A percentile compares a stretch with the other conserved stretches of the same genome.
These are phyloP conservation scores for Patellifolia procumbens DNA, from an alignment of 179 eudicot genomes.

Conservation along the genomic window DNA sequence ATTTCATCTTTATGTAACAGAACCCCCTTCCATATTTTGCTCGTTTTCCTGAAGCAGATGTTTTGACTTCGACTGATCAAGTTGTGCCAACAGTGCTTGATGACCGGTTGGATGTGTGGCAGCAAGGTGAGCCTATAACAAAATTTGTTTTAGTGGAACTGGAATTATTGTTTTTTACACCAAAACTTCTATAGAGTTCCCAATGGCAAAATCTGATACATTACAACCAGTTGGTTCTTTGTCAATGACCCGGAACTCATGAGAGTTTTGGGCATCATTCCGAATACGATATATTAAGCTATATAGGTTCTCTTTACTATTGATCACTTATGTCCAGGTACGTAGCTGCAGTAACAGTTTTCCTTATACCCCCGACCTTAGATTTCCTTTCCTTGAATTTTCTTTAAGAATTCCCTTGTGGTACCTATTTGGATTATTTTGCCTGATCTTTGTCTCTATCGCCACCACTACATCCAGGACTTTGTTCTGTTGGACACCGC, in stretches of 20 bases:
- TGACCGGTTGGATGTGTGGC: conserved; percentile 92
- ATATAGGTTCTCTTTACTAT: neutral
- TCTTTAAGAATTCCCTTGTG: neutral
- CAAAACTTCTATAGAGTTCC: neutral
- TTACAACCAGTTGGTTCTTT: too few species aligned
- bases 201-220: neutral
- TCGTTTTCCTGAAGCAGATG: conserved; percentile 96
- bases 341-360: neutral
- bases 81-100: conserved; percentile 83
- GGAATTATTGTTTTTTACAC: neutral
- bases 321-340: neutral
- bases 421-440: too few species aligned
- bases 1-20: conserved; percentile 51
- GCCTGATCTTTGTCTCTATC: too few species aligned
- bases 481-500: too few species aligned
- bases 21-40: conserved; percentile 95
- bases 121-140: conserved; percentile 53
- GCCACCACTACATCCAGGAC: too few species aligned
- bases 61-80: conserved; percentile 92
- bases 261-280: too few species aligned
- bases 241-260: too few species aligned
- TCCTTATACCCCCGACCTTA: neutral
- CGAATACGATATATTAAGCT: too few species aligned
- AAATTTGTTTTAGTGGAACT: conserved; percentile 10
- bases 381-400: neutral